Conservation (phyloP, 345 rosid genomes). For the Triadica sebifera region DNA sequence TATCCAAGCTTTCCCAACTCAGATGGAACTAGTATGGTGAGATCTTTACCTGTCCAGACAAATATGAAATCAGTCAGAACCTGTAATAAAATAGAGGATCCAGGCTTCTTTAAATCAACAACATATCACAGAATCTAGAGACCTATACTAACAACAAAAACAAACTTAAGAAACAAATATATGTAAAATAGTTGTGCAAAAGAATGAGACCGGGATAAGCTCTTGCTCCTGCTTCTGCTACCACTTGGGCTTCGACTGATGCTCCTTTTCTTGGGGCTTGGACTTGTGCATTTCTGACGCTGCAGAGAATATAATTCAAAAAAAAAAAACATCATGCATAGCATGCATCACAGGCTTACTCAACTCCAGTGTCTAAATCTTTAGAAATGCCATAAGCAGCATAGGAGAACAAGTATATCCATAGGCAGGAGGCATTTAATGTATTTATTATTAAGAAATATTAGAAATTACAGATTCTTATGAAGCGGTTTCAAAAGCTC, state of each 20-base stretch:
- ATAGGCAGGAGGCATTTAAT: not conserved
- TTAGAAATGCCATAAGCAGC: not conserved
- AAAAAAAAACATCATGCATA: slow-evolving; percentile 2
- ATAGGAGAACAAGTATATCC: not conserved
- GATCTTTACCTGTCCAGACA: no score
- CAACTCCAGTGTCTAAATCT: not conserved
- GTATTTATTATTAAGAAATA: not conserved
- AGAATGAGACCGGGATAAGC: slow-evolving; percentile 62
- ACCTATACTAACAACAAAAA: no score
- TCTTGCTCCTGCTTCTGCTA: slow-evolving; percentile 71
- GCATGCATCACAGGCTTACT: not conserved
- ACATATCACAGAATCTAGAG: no score
- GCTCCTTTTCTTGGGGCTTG: slow-evolving; percentile 68
- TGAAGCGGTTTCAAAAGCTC: not conserved
- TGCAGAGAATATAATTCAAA: slow-evolving; percentile 21
- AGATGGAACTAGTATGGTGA: no score
- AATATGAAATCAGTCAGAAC: no score
- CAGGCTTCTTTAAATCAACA: no score
- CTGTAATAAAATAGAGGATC: no score
- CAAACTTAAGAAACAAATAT: not conserved
- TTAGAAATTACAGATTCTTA: not conserved
- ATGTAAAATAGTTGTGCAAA: not conserved
- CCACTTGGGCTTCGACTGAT: slow-evolving; percentile 71
- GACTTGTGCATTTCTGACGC: slow-evolving; percentile 54
- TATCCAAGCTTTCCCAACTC: not conserved